Conservation (phyloP, 208 protist species). For the Acanthamoeba sp. region DNA sequence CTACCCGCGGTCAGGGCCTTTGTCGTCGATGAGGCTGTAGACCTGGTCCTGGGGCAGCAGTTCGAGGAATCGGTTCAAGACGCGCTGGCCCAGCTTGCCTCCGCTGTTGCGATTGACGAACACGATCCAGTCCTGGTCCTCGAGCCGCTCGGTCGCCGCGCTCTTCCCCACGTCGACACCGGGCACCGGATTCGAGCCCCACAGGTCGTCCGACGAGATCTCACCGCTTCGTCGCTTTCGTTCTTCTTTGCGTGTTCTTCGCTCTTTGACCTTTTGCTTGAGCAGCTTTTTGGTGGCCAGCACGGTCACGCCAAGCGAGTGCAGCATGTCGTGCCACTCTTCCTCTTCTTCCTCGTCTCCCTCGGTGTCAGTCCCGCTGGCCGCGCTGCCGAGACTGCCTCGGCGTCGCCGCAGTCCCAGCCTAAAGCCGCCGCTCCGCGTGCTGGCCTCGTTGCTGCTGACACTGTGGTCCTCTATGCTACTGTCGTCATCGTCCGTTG, state of each 20-base stretch:
- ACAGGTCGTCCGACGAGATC: neutral
- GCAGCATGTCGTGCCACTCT: constrained; percentile 30
- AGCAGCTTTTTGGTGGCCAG: constrained; percentile 20
- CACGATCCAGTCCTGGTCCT: constrained; percentile 53
- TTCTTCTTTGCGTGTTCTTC: neutral
- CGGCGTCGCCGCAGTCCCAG: neutral
- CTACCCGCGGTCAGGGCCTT: constrained; percentile 63
- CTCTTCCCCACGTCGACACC: neutral
- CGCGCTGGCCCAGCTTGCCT: constrained; percentile 82
- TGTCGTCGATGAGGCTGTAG: constrained; percentile 70
- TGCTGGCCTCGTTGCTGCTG: neutral
- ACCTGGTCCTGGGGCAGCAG: constrained; percentile 85
- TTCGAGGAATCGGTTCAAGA: constrained; percentile 78
- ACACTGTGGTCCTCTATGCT: neutral
- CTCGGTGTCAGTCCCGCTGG: neutral
- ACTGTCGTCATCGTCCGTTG: neutral
- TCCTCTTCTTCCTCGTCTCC: constrained; percentile 10
- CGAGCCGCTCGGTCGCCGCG: neutral
- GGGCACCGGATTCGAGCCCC: neutral
- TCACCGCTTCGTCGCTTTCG: neutral
- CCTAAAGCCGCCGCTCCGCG: no score
- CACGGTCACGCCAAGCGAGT: constrained; percentile 41
- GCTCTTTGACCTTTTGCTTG: constrained; percentile 17
- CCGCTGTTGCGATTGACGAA: constrained; percentile 89
- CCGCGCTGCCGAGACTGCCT: neutral